These are phyloP conservation scores for Escallonia herrerae DNA, from an alignment of 129 eudicot species.

Conservation along the genomic window DNA sequence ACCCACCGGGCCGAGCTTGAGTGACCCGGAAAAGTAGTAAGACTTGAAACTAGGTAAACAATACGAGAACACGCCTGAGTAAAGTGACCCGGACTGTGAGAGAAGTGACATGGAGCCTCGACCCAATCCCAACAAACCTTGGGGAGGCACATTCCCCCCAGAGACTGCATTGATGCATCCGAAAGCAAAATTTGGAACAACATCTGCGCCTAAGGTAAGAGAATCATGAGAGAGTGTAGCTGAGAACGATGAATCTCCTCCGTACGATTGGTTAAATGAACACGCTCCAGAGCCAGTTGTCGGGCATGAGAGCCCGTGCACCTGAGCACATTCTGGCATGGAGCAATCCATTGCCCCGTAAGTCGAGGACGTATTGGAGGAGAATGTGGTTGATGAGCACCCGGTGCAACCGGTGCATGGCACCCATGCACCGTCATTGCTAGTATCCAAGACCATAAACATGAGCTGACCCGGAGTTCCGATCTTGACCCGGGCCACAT, in stretches of 20 bases:
- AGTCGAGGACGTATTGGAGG: conserved; percentile 50
- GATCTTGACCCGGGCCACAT: conserved; percentile 60
- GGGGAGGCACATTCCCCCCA: conserved; percentile 67
- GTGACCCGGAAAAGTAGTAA: conserved; percentile 88
- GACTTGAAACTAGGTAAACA: conserved; percentile 95
- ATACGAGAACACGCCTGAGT: conserved; percentile 69
- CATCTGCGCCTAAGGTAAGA: conserved; percentile 39
- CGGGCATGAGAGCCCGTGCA: conserved; percentile 62
- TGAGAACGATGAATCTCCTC: conserved; percentile 68
- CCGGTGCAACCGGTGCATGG: conserved; percentile 73
- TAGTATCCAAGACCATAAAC: conserved; percentile 89
- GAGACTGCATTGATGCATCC: conserved; percentile 64
- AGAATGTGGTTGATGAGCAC: conserved; percentile 48
- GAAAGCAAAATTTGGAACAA: conserved; percentile 53
- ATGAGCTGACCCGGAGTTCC: conserved; percentile 87
- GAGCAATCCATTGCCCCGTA: conserved; percentile 53
- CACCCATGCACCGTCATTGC: conserved; percentile 75
- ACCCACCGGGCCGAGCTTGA: conserved; percentile 73
- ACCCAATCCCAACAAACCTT: conserved; percentile 85
- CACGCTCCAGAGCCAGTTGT: conserved; percentile 36
- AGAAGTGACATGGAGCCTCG: conserved; percentile 73
- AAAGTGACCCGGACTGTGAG: conserved; percentile 58
- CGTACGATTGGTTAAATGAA: conserved; percentile 71
- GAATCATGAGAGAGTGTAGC: conserved; percentile 69
- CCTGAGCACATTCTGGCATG: conserved; percentile 57